Conservation (phyloP, 768 basidiomycete genomes). For the Glaciozyma martinii region DNA sequence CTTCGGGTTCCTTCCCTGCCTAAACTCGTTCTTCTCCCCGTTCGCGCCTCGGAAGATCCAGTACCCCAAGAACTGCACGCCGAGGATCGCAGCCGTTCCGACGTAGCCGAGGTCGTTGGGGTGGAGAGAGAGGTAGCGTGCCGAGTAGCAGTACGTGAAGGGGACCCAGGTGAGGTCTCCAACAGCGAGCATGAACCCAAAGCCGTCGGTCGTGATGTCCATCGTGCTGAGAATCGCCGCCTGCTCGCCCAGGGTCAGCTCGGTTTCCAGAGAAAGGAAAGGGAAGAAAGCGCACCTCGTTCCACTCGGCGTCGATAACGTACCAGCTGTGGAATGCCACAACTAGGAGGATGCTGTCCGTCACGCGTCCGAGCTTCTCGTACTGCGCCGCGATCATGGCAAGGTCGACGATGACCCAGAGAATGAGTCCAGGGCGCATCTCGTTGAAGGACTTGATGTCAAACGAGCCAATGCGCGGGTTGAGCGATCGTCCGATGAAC, state of each 20-base stretch:
- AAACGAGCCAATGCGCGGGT: conserved; percentile 70
- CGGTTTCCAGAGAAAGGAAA: conserved; percentile 2
- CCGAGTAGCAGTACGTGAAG: conserved; percentile 86
- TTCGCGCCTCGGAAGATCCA: conserved; percentile 86
- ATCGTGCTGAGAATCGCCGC: conserved; percentile 84
- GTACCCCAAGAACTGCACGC: conserved; percentile 63
- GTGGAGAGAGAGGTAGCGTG: conserved; percentile 86
- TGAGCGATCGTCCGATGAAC: conserved; percentile 88
- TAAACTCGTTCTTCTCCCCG: conserved; percentile 89
- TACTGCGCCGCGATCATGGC: conserved; percentile 88
- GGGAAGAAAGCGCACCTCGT: conserved; percentile 55
- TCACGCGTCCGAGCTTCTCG: conserved; percentile 46
- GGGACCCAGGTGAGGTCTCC: conserved; percentile 92
- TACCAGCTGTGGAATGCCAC: conserved; percentile 78
- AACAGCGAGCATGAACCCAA: conserved; percentile 94
- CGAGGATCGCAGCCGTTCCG: conserved; percentile 52
- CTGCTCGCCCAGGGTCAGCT: conserved; percentile 41
- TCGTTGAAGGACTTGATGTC: conserved; percentile 67
- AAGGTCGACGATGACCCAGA: conserved; percentile 84
- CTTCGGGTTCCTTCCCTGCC: conserved; percentile 88
- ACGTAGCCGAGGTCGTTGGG: conserved; percentile 65
- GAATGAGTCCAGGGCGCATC: conserved; percentile 77
- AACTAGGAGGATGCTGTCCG: conserved; percentile 88
- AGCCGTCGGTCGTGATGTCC: conserved; percentile 96
- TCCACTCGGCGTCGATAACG: conserved; percentile 74